Base-by-base conservation (phyloP, 2,329 filamentous ascomycete species). In the Botrytis cinerea region DNA sequence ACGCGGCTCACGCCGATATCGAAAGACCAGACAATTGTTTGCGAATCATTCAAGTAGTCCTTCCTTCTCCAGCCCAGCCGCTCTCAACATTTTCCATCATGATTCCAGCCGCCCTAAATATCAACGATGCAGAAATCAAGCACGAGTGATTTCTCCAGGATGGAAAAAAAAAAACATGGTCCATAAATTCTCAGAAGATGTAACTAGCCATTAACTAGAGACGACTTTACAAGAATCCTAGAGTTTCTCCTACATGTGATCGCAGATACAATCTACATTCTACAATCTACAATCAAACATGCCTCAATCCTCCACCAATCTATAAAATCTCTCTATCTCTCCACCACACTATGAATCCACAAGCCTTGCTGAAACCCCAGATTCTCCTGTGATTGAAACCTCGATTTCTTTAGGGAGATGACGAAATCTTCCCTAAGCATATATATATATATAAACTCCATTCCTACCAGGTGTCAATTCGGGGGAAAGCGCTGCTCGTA, bases 351-450 rank as follows among this genome's bases (percentile, higher is more conserved):
- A 59, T 40, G 32, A 32, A 32, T 32, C 35, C 14, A 69, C 48
- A 32, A 59, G 59, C 9, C 43, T 45, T 3, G 66, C 66, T 20
- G 46, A 28, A 59, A 54, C 32, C 7, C 48, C 48, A 45, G 63
- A 35, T 35, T 48, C 18, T 35, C 9, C 63, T 18, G 22, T 14
- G 6, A 48, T 66, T n/a, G 43, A 28, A 20, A 8, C 7, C 25
- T 57, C 38, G 66, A 69, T 38, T 18, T 22, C 48, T 20, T 0
- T 8, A 12, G 51, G 51, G 25, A 69, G 66, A 43, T 6, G 12
- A 5, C 66, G 51, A 45, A 69, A 57, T 20, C 51, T 69, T 22
- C 51, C 66, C 66, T 16, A 69, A 28, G 35, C 16, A 43, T 59
- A 69, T 9, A 45, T 20, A 43, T 69, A 59, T 32, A 32, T 32